A percentile compares a stretch with the other conserved stretches of the same genome.
Evolutionary conservation across 345 rosid species (phyloP).

Genomic region (Turritis glabra): DNA sequence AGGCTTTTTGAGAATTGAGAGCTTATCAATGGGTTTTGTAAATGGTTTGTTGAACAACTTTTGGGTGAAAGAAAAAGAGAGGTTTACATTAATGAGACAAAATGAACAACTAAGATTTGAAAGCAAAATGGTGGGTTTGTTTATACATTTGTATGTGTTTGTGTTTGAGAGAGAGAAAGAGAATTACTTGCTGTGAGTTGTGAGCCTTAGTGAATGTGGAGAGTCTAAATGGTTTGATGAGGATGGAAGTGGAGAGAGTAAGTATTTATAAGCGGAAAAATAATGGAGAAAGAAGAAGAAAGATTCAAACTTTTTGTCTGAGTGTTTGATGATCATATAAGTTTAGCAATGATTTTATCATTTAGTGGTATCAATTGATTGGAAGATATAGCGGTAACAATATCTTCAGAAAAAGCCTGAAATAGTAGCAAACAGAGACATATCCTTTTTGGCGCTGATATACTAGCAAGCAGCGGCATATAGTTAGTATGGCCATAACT

Average conservation of each 20-base stretch:
- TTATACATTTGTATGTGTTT: background rate
- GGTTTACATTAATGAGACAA: background rate
- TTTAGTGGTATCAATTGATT: constrained; percentile 19
- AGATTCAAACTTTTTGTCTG: background rate
- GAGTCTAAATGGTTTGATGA: constrained; percentile 28
- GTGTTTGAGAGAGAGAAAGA: constrained; percentile 9
- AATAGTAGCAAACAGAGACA: constrained; percentile 7
- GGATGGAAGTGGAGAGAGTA: constrained; percentile 6
- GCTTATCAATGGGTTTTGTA: background rate
- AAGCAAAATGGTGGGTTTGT: constrained; percentile 8
- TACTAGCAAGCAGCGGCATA: background rate
- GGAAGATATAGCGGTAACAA: constrained; percentile 7
- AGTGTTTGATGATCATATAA: constrained; percentile 17
- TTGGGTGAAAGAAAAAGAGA: background rate
- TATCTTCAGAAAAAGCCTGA: background rate
- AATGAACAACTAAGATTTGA: background rate
- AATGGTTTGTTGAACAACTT: constrained; percentile 21
- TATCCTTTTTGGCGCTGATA: background rate
- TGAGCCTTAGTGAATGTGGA: constrained; percentile 21
- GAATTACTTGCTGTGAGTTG: constrained; percentile 15
- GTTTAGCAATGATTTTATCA: background rate
- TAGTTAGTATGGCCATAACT: background rate
- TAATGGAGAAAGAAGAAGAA: constrained; percentile 15
- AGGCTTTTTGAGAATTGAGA: background rate
- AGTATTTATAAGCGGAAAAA: constrained; percentile 33